Conservation (phyloP, 352 stramenopile species). For the Globisporangium sylvaticum region DNA sequence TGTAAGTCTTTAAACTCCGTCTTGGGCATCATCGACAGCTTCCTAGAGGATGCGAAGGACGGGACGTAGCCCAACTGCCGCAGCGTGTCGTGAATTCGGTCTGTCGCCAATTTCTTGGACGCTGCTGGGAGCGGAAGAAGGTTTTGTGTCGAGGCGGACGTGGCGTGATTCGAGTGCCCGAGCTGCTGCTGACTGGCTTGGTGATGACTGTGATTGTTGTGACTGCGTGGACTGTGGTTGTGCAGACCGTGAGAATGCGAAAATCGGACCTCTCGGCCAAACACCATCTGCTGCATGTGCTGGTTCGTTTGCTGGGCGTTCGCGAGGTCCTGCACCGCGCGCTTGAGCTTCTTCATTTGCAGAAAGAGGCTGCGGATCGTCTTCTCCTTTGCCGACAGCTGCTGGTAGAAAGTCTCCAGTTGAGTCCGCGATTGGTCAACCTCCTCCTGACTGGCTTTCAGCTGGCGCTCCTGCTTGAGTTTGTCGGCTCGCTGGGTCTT, state of each 20-base stretch:
- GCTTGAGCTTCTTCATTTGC: slow-evolving; percentile 77
- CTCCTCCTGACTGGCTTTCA: slow-evolving; percentile 41
- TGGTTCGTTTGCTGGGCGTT: slow-evolving; percentile 51
- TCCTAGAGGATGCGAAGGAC: slow-evolving; percentile 11
- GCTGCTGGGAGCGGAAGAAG: background rate
- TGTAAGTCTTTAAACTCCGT: background rate
- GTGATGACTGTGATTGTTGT: slow-evolving; percentile 8
- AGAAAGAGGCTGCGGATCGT: slow-evolving; percentile 54
- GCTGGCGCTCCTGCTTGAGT: slow-evolving; percentile 44
- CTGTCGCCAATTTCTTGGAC: slow-evolving; percentile 8
- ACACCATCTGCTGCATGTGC: slow-evolving; percentile 37
- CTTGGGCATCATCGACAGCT: background rate
- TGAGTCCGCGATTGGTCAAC: slow-evolving; percentile 35
- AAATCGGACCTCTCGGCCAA: slow-evolving; percentile 32
- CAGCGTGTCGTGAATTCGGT: slow-evolving; percentile 37
- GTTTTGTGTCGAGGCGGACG: background rate
- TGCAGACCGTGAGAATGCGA: slow-evolving; percentile 13
- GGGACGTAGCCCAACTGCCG: slow-evolving; percentile 40
- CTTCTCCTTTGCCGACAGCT: slow-evolving; percentile 58
- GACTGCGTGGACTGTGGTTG: slow-evolving; percentile 12
- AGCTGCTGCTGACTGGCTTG: background rate
- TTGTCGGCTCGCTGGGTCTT: slow-evolving; percentile 47
- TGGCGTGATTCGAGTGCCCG: background rate
- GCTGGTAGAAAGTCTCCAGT: slow-evolving; percentile 46
- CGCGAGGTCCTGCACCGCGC: slow-evolving; percentile 47